Evolutionary conservation across 257 asterid genomes (phyloP), one percentile per base, ranked within the genome.

Genomic region (Leptodermis oblonga): DNA sequence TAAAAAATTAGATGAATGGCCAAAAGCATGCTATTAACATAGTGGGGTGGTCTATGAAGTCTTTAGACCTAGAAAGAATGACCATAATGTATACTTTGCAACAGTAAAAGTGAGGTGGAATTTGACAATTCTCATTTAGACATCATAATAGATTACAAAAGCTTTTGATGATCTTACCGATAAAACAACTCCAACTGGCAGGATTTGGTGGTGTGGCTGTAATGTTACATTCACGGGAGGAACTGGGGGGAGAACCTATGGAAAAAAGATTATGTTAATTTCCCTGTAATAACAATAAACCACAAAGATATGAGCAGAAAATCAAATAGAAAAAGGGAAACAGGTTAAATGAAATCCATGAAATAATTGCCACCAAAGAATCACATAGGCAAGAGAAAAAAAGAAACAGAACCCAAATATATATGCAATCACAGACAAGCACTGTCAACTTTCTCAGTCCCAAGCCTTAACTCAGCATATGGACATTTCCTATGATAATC

Each of bases 171-270:
- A 59, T 34, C 74, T 79, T 82, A 93, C 99, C 79, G 97, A 90
- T 39, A 82, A 73, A 81, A 93, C 76, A 37, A 67, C 74, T 78
- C 99, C 99, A 15, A 93, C 89, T 4, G 92, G 92, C 58, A 73
- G 79, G 59, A 88, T 85, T 64, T 90, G 73, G 72, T 93, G 99
- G 74, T 89, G 88, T 13, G 96, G 95, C 74, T 82, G 73, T 82
- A 93, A 84, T 69, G 86, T 79, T 59, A 81, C 97, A 56, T 55
- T 68, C 74, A 93, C 91, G 1, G 92, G 68, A 71, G 99, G 96
- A 75, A 93, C 99, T 0, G 86, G 95, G 1, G 96, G 97, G 25
- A 90, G 97, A 75, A n/a, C 89, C 97, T 93, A 85, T 72, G 79
- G 0, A 68, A 70, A 31, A 23, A 65, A 58, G 48, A 33, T 51